Evolutionary conservation across 1,284 basidiomycete species (phyloP), one percentile per base, ranked within the genome.

Genomic region (Golubevia pallescens): DNA sequence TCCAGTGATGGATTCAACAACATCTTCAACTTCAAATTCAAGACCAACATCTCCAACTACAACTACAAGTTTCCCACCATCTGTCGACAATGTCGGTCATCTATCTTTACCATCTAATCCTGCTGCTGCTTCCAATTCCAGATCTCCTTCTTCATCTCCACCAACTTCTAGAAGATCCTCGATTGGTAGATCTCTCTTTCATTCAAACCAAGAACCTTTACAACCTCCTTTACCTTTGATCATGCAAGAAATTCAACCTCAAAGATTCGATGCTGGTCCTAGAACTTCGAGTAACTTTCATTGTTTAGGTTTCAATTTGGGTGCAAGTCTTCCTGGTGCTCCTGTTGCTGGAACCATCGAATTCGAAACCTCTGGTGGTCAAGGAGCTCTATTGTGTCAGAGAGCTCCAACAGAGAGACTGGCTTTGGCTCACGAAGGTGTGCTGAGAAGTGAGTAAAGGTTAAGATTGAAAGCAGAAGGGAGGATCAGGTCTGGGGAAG

Each of bases 261-360:
- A 70, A 60, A 24, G 71, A 2, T 79, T 79, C 51, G 73, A 75
- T 53, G 72, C 75, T 65, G 77, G 77, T 28, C 75, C 77, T 23
- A 62, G 77, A 28, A 75, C 69, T 62, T 73, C 70, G 16, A 66
- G 62, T 58, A 75, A 67, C 64, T 77, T 72, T 24, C 66, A 70
- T 55, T 74, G 66, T 24, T 59, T 79, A 7, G 77, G 75, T 48
- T 21, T 73, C 19, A 53, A 57, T 7, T 59, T 58, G 1, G 77
- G 75, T 16, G 65, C 64, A 2, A 55, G 67, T 5, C 57, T 71
- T 16, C 21, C 58, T 14, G 73, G 75, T 16, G 57, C 66, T 1
- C 75, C 77, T 0, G 63, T 72, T 54, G 68, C 62, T 19, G 73
- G 66, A 48, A 74, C 69, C 61, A 65, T 77, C 23, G 60, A 65